A percentile compares a stretch with the other conserved stretches of the same genome.
These are phyloP conservation scores for Chlamydomonas schloesseri DNA, from an alignment of 139 green algal genomes.

Conservation along the genomic window DNA sequence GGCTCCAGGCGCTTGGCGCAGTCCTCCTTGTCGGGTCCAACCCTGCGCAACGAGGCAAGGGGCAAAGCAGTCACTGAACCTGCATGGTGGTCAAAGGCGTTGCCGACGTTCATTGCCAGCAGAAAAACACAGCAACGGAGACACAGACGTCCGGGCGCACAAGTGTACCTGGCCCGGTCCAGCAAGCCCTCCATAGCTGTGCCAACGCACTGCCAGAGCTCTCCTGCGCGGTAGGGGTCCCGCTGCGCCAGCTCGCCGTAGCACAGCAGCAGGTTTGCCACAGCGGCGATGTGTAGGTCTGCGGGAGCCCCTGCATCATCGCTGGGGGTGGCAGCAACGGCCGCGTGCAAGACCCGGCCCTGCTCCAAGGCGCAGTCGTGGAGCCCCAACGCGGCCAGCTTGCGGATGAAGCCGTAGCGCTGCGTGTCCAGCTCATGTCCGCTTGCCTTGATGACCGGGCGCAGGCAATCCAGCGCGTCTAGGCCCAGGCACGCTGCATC, in stretches of 20 bases:
- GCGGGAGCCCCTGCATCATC: not conserved
- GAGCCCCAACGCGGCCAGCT: constrained; percentile 30
- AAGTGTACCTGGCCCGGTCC: not conserved
- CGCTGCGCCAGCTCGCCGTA: constrained; percentile 5
- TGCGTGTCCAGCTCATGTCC: constrained; percentile 41
- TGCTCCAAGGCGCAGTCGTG: constrained; percentile 42
- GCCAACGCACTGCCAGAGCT: not conserved
- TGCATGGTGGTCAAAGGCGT: too few species aligned
- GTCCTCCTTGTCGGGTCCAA: too few species aligned
- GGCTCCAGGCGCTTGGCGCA: not conserved
- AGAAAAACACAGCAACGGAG: too few species aligned
- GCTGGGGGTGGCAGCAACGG: not conserved
- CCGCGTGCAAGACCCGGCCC: constrained; percentile 35
- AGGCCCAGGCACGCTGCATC: constrained; percentile 26
- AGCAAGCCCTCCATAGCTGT: not conserved
- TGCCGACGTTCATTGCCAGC: too few species aligned
- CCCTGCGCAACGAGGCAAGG: not conserved
- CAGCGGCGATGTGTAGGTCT: constrained; percentile 40
- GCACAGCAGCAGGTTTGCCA: constrained; percentile 27
- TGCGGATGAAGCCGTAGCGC: constrained; percentile 54
- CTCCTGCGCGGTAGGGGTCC: not conserved
- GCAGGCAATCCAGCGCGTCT: constrained; percentile 43
- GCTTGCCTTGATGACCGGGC: constrained; percentile 19
- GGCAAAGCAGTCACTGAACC: too few species aligned
- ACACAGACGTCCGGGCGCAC: too few species aligned